Conservation (phyloP, 2,329 filamentous ascomycete species). For the Cordyceps cicadae region DNA sequence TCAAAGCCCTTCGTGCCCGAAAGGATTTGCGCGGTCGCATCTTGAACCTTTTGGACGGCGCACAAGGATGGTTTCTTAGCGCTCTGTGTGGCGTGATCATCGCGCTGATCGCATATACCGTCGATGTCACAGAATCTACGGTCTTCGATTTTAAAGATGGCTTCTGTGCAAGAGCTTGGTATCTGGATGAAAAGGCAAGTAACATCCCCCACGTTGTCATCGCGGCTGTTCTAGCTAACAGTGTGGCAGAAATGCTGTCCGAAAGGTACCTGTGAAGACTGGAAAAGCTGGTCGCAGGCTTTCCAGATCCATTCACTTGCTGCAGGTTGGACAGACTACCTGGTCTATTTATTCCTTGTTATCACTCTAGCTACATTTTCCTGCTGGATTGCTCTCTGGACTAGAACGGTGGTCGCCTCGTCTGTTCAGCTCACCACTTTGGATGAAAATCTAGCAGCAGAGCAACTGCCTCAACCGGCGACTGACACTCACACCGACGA, state of each 20-base stretch:
- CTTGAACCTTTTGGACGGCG: slow-evolving; percentile 69
- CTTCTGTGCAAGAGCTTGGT: slow-evolving; percentile 67
- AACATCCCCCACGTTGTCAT: slow-evolving; percentile 15
- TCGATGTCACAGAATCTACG: slow-evolving; percentile 77
- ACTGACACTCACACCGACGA: slow-evolving; percentile 36
- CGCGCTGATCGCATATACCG: slow-evolving; percentile 76
- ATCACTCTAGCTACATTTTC: slow-evolving; percentile 61
- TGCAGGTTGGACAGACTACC: slow-evolving; percentile 62
- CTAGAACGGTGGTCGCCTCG: slow-evolving; percentile 91
- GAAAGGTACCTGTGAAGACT: slow-evolving; percentile 46
- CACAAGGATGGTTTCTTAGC: slow-evolving; percentile 90
- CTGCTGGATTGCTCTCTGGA: slow-evolving; percentile 74
- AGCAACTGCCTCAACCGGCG: slow-evolving; percentile 30
- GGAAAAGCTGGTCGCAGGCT: slow-evolving; percentile 47
- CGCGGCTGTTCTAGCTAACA: slow-evolving; percentile 12
- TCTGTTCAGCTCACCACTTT: slow-evolving; percentile 78
- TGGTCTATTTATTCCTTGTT: slow-evolving; percentile 65
- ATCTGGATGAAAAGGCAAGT: slow-evolving; percentile 57
- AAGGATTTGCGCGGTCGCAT: slow-evolving; percentile 81
- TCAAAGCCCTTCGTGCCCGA: slow-evolving; percentile 71
- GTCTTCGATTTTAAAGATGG: slow-evolving; percentile 90
- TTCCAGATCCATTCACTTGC: slow-evolving; percentile 37
- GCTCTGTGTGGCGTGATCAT: slow-evolving; percentile 82
- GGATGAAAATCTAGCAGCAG: slow-evolving; percentile 83
- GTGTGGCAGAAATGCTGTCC: slow-evolving; percentile 43